Percentiles rank a stretch among this genome's conserved stretches.
Conservation (phyloP, 1,139 yeast genomes). For the Magnusiomyces suaveolens region DNA sequence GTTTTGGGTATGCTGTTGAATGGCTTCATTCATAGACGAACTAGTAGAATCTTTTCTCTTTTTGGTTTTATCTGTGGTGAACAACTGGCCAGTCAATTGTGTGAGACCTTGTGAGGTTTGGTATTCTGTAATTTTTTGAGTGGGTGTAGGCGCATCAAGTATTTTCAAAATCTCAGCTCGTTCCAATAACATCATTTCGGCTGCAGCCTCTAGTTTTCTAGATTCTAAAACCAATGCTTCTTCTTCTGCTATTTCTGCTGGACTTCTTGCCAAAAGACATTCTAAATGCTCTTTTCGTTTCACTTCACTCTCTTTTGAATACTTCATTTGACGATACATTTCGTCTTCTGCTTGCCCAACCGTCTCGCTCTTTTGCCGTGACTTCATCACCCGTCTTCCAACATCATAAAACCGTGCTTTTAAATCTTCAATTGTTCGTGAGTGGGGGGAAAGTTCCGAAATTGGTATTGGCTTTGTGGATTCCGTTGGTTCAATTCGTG, state of each 20-base stretch:
- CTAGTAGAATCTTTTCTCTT: constrained; percentile 38
- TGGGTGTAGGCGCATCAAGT: constrained; percentile 80
- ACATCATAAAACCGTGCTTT: constrained; percentile 70
- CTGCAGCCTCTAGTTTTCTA: constrained; percentile 82
- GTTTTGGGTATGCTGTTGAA: constrained; percentile 4
- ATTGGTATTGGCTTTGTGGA: constrained; percentile 3
- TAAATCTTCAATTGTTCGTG: constrained; percentile 59
- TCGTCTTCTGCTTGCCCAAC: constrained; percentile 32
- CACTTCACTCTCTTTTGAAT: constrained; percentile 57
- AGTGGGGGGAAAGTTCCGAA: neutral
- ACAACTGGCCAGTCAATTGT: constrained; percentile 69
- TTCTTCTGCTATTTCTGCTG: constrained; percentile 97
- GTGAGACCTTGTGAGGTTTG: constrained; percentile 84
- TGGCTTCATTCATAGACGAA: constrained; percentile 24
- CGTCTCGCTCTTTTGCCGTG: constrained; percentile 38
- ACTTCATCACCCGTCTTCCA: constrained; percentile 39
- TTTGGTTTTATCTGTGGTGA: constrained; percentile 65
- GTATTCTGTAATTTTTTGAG: constrained; percentile 68
- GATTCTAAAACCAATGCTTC: constrained; percentile 91
- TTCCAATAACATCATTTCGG: constrained; percentile 79
- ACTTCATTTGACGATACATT: constrained; percentile 39
- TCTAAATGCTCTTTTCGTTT: constrained; percentile 76
- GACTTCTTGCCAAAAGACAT: constrained; percentile 68
- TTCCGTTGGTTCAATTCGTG: constrained; percentile 5
- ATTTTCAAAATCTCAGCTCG: constrained; percentile 69